Evolutionary conservation across 768 basidiomycete species (phyloP), one percentile per base, ranked within the genome.

Genomic region (Pleurotus pulmonarius): DNA sequence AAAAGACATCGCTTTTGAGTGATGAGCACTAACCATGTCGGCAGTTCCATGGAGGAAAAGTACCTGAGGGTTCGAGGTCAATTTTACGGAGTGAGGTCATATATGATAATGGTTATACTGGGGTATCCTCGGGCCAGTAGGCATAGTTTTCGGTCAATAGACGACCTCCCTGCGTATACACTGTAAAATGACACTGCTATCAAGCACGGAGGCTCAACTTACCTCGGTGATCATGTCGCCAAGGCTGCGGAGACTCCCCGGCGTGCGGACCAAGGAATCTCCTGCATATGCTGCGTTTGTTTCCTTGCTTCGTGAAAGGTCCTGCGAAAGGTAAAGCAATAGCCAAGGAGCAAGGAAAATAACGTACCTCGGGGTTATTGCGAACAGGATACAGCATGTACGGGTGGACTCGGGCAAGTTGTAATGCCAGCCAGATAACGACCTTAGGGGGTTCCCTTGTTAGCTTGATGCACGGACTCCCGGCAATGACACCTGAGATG

Each of bases 401-500:
- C 1, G 89, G 90, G 1, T 75, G 46, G n/a, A 89, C 2, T 2
- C 60, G 56, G 53, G 79, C 78, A 0, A 75, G 70, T 62, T 74
- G 74, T 3, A 76, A 72, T 3, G 83, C 88, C 24, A 81, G 57
- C 75, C 78, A 81, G 16, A 81, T 80, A 38, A 76, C 40, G 0
- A 78, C 22, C 58, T 78, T 82, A 0, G 76, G 65, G 2, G 83
- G 81, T 0, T 89, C 88, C 4, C 76, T 73, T 1, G 88, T 73
- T 64, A 87, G 83, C 4, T 70, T 70, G 51, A 93, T 73, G 24
- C 89, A 71, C 2, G 91, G 90, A 56, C 87, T 87, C 18, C 80
- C 78, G 2, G 81, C 74, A 52, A 92, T 86, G 37, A 90, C 71
- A 0, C 88, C 91, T 13, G 78, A 69, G 9, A 92, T 68, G 15